These are phyloP conservation scores for Coccomyxa sp. DNA, from an alignment of 139 green algal genomes.

Conservation along the genomic window DNA sequence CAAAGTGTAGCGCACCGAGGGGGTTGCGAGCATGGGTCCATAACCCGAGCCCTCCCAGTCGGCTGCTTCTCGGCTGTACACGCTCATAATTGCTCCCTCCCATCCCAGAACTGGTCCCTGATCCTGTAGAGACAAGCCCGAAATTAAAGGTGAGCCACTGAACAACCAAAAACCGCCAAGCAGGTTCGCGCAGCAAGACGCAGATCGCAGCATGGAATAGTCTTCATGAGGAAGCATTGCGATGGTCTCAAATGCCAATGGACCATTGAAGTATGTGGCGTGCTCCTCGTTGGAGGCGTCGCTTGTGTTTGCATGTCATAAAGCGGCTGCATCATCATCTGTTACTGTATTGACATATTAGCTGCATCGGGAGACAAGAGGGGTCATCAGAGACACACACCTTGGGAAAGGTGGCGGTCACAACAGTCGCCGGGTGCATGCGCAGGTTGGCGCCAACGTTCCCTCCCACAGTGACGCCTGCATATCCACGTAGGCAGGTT, in stretches of 20 bases:
- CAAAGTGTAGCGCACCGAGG: slow-evolving; percentile 1
- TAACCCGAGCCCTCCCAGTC: slow-evolving; percentile 58
- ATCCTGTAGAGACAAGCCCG: not conserved
- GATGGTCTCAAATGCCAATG: not conserved
- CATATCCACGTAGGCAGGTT: too few species aligned
- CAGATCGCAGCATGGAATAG: not conserved
- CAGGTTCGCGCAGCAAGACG: not conserved
- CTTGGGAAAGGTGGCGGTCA: slow-evolving; percentile 31
- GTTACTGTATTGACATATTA: too few species aligned
- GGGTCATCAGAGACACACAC: not conserved
- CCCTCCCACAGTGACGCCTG: slow-evolving; percentile 31
- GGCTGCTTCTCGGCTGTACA: slow-evolving; percentile 31
- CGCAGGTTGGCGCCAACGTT: slow-evolving; percentile 47
- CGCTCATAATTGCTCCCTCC: slow-evolving; percentile 53
- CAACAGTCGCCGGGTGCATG: slow-evolving; percentile 46
- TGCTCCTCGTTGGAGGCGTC: not conserved
- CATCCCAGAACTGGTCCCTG: slow-evolving; percentile 11
- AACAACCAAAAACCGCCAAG: too few species aligned
- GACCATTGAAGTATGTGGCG: too few species aligned
- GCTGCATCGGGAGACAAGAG: too few species aligned
- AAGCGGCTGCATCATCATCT: not conserved
- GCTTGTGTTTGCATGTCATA: not conserved
- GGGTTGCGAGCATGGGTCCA: slow-evolving; percentile 42
- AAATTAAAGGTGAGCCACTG: not conserved
- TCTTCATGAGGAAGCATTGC: not conserved